Conservation (phyloP, 768 basidiomycete genomes). For the Kwoniella sp. region DNA sequence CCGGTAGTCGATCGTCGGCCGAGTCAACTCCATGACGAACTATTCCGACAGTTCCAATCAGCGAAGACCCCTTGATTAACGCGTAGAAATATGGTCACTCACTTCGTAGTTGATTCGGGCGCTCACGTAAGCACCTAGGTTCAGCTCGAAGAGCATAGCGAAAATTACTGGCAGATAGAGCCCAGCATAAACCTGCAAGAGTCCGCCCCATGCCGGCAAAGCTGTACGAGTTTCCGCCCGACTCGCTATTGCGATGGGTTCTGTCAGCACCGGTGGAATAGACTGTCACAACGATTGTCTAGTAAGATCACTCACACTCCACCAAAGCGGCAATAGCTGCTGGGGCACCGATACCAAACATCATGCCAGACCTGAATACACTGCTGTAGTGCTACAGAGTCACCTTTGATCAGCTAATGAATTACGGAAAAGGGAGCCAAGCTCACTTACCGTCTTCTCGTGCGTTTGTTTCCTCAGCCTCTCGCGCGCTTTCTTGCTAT, state of each 20-base stretch:
- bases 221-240: constrained; percentile 61
- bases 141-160: constrained; percentile 75
- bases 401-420: neutral
- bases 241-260: constrained; percentile 60
- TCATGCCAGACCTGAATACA: constrained; percentile 73
- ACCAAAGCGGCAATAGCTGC: constrained; percentile 68
- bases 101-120: constrained; percentile 90
- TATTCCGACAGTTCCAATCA: constrained; percentile 2
- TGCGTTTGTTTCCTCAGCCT: constrained; percentile 64
- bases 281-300: neutral
- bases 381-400: constrained; percentile 41
- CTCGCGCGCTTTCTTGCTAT: constrained; percentile 73
- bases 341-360: constrained; percentile 72
- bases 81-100: too few relatives aligned
- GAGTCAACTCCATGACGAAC: constrained; percentile 64
- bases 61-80: constrained; percentile 57
- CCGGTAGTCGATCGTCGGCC: constrained; percentile 73
- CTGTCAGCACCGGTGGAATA: neutral
- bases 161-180: constrained; percentile 76
- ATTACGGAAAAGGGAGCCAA: constrained; percentile 16
- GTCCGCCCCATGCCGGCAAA: constrained; percentile 71
- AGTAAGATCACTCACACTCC: constrained; percentile 64
- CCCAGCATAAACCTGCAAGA: constrained; percentile 78
- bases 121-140: constrained; percentile 74
- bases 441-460: constrained; percentile 42